phyloP scores from a whole-genome alignment of 2,329 filamentous ascomycete genomes.

The Thermoascus crustaceus region DNA sequence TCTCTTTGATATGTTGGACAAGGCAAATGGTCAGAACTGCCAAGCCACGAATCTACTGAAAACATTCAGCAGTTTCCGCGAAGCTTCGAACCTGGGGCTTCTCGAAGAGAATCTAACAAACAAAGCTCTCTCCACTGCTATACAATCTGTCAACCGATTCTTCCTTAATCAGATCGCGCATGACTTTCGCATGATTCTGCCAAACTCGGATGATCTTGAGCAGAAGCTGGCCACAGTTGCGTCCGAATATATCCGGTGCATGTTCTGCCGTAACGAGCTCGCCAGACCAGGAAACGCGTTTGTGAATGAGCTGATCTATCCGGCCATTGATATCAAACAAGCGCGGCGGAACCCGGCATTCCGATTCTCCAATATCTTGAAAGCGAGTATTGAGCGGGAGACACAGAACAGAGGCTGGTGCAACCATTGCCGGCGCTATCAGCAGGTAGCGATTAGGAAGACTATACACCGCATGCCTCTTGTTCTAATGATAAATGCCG shows the following conservation, averaged over 20 bases:
- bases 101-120: conserved; percentile 75
- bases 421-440: conserved; percentile 80
- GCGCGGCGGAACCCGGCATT: conserved; percentile 40
- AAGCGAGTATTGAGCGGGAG: conserved; percentile 82
- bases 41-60: conserved; percentile 94
- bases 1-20: conserved; percentile 95
- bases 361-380: conserved; percentile 82
- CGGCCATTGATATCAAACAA: conserved; percentile 48
- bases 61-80: conserved; percentile 73
- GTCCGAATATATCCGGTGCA: conserved; percentile 61
- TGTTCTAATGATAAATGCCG: conserved; percentile 80
- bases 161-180: conserved; percentile 70
- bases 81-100: conserved; percentile 68
- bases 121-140: conserved; percentile 66
- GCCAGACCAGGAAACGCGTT: conserved; percentile 69
- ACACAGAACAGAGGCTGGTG: conserved; percentile 90
- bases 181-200: conserved; percentile 63
- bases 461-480: conserved; percentile 72
- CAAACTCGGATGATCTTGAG: conserved; percentile 59
- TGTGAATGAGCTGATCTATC: conserved; percentile 81
- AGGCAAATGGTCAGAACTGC: conserved; percentile 86
- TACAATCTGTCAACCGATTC: conserved; percentile 80
- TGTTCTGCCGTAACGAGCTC: conserved; percentile 80
- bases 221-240: conserved; percentile 47
- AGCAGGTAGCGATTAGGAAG: conserved; percentile 76